Evolutionary conservation across 2,329 filamentous ascomycete genomes (phyloP), one percentile per base, ranked within the genome.

Genomic region (Aspergillus sp.): DNA sequence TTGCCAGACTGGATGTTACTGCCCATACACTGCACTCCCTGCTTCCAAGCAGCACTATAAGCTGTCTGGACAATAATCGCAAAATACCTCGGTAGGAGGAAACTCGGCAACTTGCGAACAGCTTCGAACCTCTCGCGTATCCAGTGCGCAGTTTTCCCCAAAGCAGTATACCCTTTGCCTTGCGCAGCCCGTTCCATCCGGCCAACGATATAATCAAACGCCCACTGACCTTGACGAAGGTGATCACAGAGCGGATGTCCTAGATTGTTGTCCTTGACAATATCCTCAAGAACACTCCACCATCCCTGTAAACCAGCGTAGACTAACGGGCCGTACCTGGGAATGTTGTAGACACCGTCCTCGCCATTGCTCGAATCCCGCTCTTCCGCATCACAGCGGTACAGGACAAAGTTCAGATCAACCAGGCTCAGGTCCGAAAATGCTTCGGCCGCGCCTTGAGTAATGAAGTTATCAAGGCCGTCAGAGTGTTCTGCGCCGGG

Each of bases 281-380:
- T 85, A 48, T 86, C 77, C 57, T 88, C 84, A 38, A 98, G 72
- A 1, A 95, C 74, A 63, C 89, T 96, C 89, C 91, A 95, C 91
- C 93, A 98, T 34, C 94, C 94, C 66, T 98, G 93, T n/a, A 98
- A 76, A 50, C 93, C 93, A 50, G 91, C 91, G 66, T 97, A 98
- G 2, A 96, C 87, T 38, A 96, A 77, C 49, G 85, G 82, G 2
- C 90, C 91, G 61, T 89, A 75, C 1, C 83, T 83, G 1, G 93
- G 93, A 53, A 98, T 85, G 44, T 83, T 79, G 69, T 97, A 98
- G 6, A 83, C 83, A n/a, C 93, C 91, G 63, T 96, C 88, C 49
- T 79, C 77, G 3, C 88, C 88, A 44, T 77, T 78, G 53, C 86
- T 95, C 5, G 79, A 81, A 56, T 93, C 88, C 42, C 81, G 79